Conservation (phyloP, 257 asterid genomes). For the Solanum corneliomulleri region DNA sequence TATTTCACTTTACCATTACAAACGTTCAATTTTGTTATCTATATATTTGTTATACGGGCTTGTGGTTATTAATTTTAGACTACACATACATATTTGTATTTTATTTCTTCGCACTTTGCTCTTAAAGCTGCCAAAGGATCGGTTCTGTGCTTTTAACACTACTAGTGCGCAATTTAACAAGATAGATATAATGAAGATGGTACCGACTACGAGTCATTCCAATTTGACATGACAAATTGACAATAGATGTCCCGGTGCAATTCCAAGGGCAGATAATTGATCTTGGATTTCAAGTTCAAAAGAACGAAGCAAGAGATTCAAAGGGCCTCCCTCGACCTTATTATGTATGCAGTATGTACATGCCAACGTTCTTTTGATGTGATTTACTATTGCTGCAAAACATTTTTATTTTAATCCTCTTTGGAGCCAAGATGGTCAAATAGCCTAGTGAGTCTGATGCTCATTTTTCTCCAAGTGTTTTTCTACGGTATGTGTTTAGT, state of each 20-base stretch:
- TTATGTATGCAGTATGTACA: neutral
- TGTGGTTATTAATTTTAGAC: neutral
- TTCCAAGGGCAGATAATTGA: neutral
- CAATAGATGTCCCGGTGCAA: neutral
- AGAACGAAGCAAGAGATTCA: neutral
- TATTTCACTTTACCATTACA: neutral
- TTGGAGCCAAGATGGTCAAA: slow-evolving; percentile 86
- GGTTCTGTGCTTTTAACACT: neutral
- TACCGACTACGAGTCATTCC: neutral
- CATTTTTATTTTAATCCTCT: slow-evolving; percentile 29
- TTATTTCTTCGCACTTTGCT: no score
- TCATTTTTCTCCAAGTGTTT: slow-evolving; percentile 79
- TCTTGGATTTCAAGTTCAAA: neutral
- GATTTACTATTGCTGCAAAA: neutral
- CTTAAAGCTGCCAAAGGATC: no score
- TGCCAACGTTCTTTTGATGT: neutral
- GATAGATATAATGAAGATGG: neutral
- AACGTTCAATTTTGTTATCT: no score
- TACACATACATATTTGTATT: neutral
- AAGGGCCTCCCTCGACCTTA: neutral
- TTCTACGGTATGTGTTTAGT: slow-evolving; percentile 23
- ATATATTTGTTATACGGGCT: neutral
- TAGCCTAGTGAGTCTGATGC: slow-evolving; percentile 82
- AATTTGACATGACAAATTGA: neutral
- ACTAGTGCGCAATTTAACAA: neutral